These are phyloP conservation scores for Pleurotus ostreatus DNA, from an alignment of 768 basidiomycete genomes.

Conservation along the genomic window DNA sequence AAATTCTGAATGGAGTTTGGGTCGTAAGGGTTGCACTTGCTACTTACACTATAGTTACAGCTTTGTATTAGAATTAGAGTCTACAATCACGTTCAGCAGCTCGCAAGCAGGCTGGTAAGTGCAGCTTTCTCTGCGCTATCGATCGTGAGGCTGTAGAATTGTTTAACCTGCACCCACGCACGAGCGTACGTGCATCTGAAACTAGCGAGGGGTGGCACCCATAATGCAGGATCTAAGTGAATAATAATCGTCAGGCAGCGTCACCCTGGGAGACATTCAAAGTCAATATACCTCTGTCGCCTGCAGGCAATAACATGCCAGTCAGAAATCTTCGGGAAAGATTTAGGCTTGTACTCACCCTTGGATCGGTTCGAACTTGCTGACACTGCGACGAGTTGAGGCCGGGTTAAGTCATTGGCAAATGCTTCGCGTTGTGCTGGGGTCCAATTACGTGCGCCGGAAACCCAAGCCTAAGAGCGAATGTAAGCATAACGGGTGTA, in stretches of 20 bases:
- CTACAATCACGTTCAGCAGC: conserved; percentile 24
- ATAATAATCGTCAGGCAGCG: not conserved
- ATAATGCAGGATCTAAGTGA: conserved; percentile 40
- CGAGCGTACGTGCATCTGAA: conserved; percentile 50
- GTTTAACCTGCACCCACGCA: conserved; percentile 52
- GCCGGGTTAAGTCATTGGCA: conserved; percentile 53
- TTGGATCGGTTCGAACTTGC: conserved; percentile 45
- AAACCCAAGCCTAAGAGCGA: conserved; percentile 43
- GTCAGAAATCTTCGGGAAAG: not conserved
- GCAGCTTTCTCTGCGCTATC: conserved; percentile 50
- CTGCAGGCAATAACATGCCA: conserved; percentile 16
- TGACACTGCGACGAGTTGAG: conserved; percentile 50
- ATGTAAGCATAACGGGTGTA: not conserved
- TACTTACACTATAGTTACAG: not conserved
- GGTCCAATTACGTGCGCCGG: conserved; percentile 51
- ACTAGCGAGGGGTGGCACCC: conserved; percentile 44
- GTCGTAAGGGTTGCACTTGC: not conserved
- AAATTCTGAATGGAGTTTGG: too few relatives aligned
- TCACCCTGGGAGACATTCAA: not conserved
- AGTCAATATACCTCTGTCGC: conserved; percentile 33
- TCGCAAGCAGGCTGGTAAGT: conserved; percentile 32
- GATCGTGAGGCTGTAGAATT: conserved; percentile 43
- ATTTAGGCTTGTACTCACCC: conserved; percentile 22
- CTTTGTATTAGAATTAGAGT: not conserved
- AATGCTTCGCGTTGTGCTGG: conserved; percentile 43